phyloP scores from a whole-genome alignment of 2,329 filamentous ascomycete species.

The Penicillium expansum region DNA sequence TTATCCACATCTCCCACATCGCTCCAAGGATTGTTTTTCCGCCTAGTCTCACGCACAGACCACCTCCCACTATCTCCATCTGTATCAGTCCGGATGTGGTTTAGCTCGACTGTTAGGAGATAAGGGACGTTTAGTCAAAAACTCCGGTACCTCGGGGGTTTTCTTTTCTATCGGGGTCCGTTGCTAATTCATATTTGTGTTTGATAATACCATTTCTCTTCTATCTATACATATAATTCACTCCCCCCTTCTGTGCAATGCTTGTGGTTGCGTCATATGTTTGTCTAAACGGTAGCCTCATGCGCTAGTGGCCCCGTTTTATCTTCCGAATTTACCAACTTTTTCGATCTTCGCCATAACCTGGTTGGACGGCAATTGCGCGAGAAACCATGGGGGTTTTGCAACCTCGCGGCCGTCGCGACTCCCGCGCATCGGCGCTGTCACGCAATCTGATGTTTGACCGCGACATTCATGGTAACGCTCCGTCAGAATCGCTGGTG shows the following conservation, averaged over 20 bases:
- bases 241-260: background rate
- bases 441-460: constrained; percentile 25
- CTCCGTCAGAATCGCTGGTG: constrained; percentile 23
- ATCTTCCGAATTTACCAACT: constrained; percentile 13
- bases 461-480: constrained; percentile 16
- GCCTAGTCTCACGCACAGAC: background rate
- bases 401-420: constrained; percentile 29
- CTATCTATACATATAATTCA: background rate
- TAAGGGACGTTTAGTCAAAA: constrained; percentile 11
- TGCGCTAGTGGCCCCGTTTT: constrained; percentile 20
- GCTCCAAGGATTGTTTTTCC: background rate
- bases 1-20: background rate
- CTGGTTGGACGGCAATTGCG: constrained; percentile 9
- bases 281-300: constrained; percentile 8
- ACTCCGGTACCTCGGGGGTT: background rate
- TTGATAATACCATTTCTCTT: background rate
- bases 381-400: constrained; percentile 29
- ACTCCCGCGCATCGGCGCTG: constrained; percentile 29
- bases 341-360: background rate
- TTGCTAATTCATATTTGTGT: constrained; percentile 6
- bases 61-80: background rate
- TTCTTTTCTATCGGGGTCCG: background rate
- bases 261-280: constrained; percentile 20
- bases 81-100: constrained; percentile 6
- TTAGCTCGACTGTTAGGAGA: constrained; percentile 2